Base-by-base conservation (phyloP, 2,329 filamentous ascomycete species). In the Fusarium pseudocircinatum region DNA sequence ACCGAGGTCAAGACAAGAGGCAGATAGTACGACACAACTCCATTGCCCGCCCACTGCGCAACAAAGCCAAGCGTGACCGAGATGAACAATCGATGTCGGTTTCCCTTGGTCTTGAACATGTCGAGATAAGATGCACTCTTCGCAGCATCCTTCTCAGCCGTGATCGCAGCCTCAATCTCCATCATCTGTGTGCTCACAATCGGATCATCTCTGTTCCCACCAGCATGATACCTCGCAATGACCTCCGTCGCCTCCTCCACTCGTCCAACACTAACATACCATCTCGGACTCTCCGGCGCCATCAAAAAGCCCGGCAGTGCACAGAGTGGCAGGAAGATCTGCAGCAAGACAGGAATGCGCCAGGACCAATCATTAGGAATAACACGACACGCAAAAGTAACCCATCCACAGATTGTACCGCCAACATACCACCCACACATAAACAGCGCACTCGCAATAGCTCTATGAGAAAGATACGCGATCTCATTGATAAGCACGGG, bases 11-110 rank as follows among this genome's bases (percentile, higher is more conserved):
- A 40, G 1, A 66, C 63, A 2, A 66, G 43, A 2, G 63, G 49
- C 7, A 66, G 49, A 39, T 66, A 66, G 14, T 65, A 66, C 4
- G 63, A 66, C 13, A 66, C 60, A 32, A 66, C 63, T 1, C 63
- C 60, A 10, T 66, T 66, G 4, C 63, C 60, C 0, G 60, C 61
- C 63, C 63, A 66, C n/a, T 66, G 63, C 0, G 60, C 61, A 1
- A 65, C 50, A 2, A 66, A 32, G 2, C 63, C 63, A 0, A 66
- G 60, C 2, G 63, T 37, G 12, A 65, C 18, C 0, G 63, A 66
- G 9, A 66, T 64, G 1, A 64, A 56, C 1, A 66, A 22, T 1
- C 60, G 60, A 47, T 56, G 61, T 6, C 63, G 61, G 4, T 64
- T 64, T 3, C 63, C 63, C 42, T 50, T 64, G 4, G 63, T 66